phyloP scores from a whole-genome alignment of 805 yeast species.

The Yarrowia sp. region DNA sequence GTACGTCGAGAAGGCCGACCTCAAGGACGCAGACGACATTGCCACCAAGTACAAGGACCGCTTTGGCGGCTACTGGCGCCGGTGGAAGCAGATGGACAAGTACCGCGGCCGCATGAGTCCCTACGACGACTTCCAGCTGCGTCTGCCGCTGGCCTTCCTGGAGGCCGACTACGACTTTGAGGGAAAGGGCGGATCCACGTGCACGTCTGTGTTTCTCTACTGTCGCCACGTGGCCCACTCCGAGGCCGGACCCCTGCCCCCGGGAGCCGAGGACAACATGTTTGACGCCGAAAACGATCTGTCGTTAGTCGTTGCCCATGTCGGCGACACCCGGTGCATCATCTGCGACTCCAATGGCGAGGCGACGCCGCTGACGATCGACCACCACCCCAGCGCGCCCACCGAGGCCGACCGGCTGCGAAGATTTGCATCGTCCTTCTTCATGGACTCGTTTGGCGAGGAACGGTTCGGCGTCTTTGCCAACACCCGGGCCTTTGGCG shows the following conservation, averaged over 20 bases:
- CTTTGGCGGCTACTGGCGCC: slow-evolving; percentile 83
- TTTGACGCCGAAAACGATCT: slow-evolving; percentile 20
- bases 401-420: slow-evolving; percentile 71
- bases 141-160: slow-evolving; percentile 64
- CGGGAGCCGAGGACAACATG: slow-evolving; percentile 18
- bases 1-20: slow-evolving; percentile 49
- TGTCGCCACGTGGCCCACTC: slow-evolving; percentile 30
- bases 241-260: slow-evolving; percentile 4
- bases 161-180: slow-evolving; percentile 61
- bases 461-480: slow-evolving; percentile 79
- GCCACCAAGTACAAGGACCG: slow-evolving; percentile 54
- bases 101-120: slow-evolving; percentile 37
- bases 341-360: slow-evolving; percentile 78
- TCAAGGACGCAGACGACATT: slow-evolving; percentile 45
- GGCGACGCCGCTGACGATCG: slow-evolving; percentile 72
- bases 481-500: slow-evolving; percentile 94
- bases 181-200: slow-evolving; percentile 59
- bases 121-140: slow-evolving; percentile 55
- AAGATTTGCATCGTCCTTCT: slow-evolving; percentile 58
- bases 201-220: slow-evolving; percentile 63
- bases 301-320: slow-evolving; percentile 70
- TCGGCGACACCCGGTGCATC: slow-evolving; percentile 88
- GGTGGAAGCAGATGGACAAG: slow-evolving; percentile 55
- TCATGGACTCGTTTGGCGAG: slow-evolving; percentile 91
- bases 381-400: slow-evolving; percentile 86